Percentiles rank a stretch among this genome's conserved stretches.
phyloP scores from a whole-genome alignment of 106 monocot genomes.

The Acorus calamus region DNA sequence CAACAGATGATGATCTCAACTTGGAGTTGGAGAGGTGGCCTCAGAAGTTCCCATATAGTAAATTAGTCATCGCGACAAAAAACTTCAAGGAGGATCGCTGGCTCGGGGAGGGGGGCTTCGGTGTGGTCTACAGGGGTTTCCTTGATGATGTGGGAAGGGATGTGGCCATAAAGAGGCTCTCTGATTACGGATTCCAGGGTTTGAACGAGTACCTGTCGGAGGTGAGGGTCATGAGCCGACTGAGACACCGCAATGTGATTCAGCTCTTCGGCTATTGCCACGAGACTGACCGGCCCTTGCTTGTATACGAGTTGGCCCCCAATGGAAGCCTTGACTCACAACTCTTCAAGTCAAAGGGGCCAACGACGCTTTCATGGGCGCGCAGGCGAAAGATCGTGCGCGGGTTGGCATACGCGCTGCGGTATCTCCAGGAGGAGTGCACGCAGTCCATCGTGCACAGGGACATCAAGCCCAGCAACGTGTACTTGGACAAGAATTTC shows the following conservation, averaged over 20 bases:
- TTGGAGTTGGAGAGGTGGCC: not conserved
- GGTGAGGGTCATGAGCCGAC: not conserved
- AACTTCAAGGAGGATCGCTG: not conserved
- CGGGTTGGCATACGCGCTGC: not conserved
- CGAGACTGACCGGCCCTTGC: not conserved
- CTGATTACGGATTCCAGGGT: not conserved
- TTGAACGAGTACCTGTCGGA: not conserved
- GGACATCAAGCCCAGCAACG: not conserved
- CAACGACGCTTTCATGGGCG: not conserved
- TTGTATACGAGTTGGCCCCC: not conserved
- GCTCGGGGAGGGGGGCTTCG: not conserved
- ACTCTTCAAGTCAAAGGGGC: not conserved
- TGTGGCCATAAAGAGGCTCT: conserved; percentile 1
- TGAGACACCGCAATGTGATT: not conserved
- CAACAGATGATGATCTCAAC: too few species aligned
- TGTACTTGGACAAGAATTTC: not conserved
- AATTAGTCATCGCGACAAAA: not conserved
- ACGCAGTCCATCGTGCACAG: too few species aligned
- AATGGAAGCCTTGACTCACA: not conserved
- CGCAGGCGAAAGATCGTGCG: not conserved
- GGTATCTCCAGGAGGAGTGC: not conserved
- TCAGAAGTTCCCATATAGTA: not conserved
- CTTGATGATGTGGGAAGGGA: not conserved
- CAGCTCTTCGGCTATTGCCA: not conserved
- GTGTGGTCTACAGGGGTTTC: not conserved